Base-by-base conservation (phyloP, 2,329 filamentous ascomycete species). In the Aureobasidium leucospermi region DNA sequence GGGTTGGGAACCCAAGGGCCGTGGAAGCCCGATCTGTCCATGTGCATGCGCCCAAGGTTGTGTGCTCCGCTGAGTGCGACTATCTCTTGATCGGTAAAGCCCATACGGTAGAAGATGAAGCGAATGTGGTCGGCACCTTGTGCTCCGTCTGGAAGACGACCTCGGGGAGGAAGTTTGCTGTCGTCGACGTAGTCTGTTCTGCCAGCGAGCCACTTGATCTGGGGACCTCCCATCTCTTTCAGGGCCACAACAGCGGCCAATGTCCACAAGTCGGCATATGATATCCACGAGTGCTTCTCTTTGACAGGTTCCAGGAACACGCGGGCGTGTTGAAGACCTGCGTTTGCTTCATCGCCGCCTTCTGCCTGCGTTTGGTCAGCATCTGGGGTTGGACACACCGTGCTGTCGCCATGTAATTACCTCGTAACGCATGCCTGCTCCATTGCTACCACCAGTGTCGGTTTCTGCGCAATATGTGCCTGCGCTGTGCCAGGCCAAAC, bases 401-500 rank as follows among this genome's bases (percentile, higher is more conserved):
- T n/a, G 13, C 4, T 23, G 9, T 34, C 1, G 16, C 4, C 4
- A 42, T 10, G n/a, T 34, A 13, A 29, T 11, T 53, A 59, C 58
- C 72, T 85, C 83, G 68, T 85, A 86, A 36, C 84, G 78, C 84
- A 86, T 86, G 16, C 83, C 83, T 0, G 84, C 84, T 61, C 84
- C 84, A 68, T 86, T 86, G 29, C 78, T 82, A 39, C 84, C 84
- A 38, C 84, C 84, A 0, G 83, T 86, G 66, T 84, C 79, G 58
- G 81, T 81, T 58, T 76, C 75, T 32, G 73, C 71, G 66, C 83
- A 80, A 69, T 86, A 86, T 5, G 84, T 86, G 31, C 84, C 84
- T 1, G 83, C 73, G n/a, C 80, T 80, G 72, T 87, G 84, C 82
- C 82, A 86, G 59, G 84, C 84, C 42, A 86, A 75, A 11, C 84